Evolutionary conservation across 345 rosid genomes (phyloP).

Genomic region (Citropsis articulata): DNA sequence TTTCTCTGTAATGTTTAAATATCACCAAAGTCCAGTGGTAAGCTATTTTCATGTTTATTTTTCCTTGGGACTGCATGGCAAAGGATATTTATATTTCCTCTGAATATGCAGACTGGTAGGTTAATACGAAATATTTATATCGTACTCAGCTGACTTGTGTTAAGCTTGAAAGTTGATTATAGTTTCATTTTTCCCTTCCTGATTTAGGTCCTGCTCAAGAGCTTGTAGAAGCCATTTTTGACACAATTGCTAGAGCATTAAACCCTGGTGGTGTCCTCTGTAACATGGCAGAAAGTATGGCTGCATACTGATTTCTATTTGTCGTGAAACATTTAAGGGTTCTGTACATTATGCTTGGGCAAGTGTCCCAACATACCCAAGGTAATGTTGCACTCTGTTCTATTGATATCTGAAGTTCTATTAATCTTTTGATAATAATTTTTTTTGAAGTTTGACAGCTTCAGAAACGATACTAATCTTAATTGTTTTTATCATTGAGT

Average conservation of each 20-base stretch:
- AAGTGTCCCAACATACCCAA: slow-evolving; percentile 95
- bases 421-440: not conserved
- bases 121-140: not conserved
- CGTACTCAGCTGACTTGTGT: not conserved
- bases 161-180: not conserved
- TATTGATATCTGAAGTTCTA: not conserved
- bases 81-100: not conserved
- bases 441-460: not conserved
- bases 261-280: slow-evolving; percentile 95
- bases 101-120: not conserved
- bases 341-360: slow-evolving; percentile 95
- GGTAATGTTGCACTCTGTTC: slow-evolving; percentile 37
- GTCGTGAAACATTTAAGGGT: slow-evolving; percentile 74
- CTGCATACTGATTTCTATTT: slow-evolving; percentile 86
- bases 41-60: not conserved
- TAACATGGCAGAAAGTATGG: slow-evolving; percentile 99
- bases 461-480: not conserved
- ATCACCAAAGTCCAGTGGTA: not conserved
- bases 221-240: slow-evolving; percentile 93
- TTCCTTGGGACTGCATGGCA: not conserved
- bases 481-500: not conserved
- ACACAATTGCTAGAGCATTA: slow-evolving; percentile 68
- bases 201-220: slow-evolving; percentile 87
- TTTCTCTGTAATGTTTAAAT: not conserved
- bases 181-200: slow-evolving; percentile 10